Base-by-base conservation (phyloP, 352 stramenopile species). In the Aphanomyces astaci region DNA sequence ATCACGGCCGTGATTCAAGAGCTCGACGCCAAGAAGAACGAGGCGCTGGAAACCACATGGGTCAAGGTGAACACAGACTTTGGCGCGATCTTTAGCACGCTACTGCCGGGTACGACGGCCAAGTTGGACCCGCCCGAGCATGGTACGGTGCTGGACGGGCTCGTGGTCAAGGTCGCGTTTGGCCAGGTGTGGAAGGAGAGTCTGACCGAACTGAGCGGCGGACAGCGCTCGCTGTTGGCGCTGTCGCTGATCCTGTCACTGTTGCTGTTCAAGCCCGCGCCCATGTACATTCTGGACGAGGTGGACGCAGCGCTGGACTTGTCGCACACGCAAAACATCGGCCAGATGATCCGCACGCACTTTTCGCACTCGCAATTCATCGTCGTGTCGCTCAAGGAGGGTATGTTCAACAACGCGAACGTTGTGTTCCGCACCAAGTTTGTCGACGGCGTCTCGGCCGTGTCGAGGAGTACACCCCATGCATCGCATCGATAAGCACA, bases 361-460 rank as follows among this genome's bases (percentile, higher is more conserved):
- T 99, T 99, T 76, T 97, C 89, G 32, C 87, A 98, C 73, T 99
- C 95, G 71, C 97, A 99, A 78, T 99, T 99, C 77, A 98, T 99
- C 73, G 96, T 99, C 62, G 97, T 99, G 22, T 99, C 94, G 30
- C 79, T 99, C 22, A 99, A 99, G 78, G 97, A 99, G 82, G 97
- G 97, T 51, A 99, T 99, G 97, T 99, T 99, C 83, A 99, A 99
- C 82, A 99, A 99, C 76, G 97, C 97, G 11, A 99, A 99, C 78
- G 97, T 99, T 4, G 98, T 99, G 56, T 99, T 99, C 83, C 86
- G 96, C 54, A 99, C 97, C 31, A 99, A 99, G 78, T 99, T 99
- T 72, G 96, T 99, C n/a, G 97, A 99, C 75, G 97, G 97, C 32
- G 90, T 99, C 39, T 99, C 96, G n/a, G 98, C 97, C 22, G 97